A percentile compares a stretch with the other conserved stretches of the same genome.
Evolutionary conservation across 768 basidiomycete species (phyloP).

Genomic region (Trametes cubensis): DNA sequence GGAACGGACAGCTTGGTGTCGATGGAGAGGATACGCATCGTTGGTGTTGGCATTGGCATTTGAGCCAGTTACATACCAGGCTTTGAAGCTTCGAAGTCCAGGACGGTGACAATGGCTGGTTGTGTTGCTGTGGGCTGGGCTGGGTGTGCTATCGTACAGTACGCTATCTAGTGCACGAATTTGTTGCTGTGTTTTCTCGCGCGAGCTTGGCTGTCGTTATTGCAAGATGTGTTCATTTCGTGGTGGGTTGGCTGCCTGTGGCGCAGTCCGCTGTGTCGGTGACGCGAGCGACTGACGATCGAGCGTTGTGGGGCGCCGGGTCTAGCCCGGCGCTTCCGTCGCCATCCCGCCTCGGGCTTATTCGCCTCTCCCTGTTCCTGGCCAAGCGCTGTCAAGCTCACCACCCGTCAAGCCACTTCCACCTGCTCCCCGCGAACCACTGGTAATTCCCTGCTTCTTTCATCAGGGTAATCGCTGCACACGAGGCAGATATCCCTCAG

Average conservation of each 20-base stretch:
- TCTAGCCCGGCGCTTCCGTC: slow-evolving; percentile 10
- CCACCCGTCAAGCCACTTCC: too few relatives aligned
- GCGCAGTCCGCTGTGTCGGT: slow-evolving; percentile 6
- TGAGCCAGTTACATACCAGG: too few relatives aligned
- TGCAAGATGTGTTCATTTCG: neutral
- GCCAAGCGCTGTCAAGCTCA: neutral
- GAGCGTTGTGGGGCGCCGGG: neutral
- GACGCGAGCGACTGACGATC: slow-evolving; percentile 8
- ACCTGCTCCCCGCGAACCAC: too few relatives aligned
- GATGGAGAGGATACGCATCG: too few relatives aligned
- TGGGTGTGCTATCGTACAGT: slow-evolving; percentile 10
- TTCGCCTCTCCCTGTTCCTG: slow-evolving; percentile 3
- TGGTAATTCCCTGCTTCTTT: too few relatives aligned
- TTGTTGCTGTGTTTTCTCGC: neutral
- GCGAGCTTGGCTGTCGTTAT: neutral
- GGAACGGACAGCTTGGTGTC: neutral
- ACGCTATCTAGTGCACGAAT: slow-evolving; percentile 9
- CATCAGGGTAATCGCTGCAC: too few relatives aligned
- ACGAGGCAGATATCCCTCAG: too few relatives aligned
- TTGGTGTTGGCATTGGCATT: too few relatives aligned
- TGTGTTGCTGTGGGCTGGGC: neutral
- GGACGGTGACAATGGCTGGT: neutral
- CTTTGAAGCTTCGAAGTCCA: too few relatives aligned
- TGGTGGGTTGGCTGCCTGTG: too few relatives aligned
- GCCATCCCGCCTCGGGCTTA: neutral